phyloP scores from a whole-genome alignment of 116 monocot genomes.

The Thalassia testudinum region DNA sequence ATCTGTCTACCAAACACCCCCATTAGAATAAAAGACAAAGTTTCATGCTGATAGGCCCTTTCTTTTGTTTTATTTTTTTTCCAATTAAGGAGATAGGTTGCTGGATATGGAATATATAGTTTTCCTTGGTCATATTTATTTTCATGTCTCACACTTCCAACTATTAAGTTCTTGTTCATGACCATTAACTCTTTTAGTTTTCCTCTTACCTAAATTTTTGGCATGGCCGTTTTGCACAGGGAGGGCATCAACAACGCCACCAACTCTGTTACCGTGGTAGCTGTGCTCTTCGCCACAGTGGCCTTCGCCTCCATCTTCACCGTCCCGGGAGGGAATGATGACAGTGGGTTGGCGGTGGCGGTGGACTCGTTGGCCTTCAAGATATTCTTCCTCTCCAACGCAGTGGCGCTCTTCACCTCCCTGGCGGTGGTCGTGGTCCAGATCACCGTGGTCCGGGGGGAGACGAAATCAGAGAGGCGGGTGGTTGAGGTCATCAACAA shows the following conservation, averaged over 20 bases:
- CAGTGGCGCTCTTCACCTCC: conserved; percentile 67
- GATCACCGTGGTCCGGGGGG: conserved; percentile 77
- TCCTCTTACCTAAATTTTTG: too few species aligned
- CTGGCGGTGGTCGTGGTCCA: conserved; percentile 90
- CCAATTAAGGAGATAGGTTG: too few species aligned
- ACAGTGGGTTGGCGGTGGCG: conserved; percentile 37
- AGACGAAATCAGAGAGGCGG: conserved; percentile 65
- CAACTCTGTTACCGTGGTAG: conserved; percentile 63
- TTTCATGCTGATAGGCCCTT: too few species aligned
- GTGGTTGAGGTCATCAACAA: conserved; percentile 88
- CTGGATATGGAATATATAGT: too few species aligned
- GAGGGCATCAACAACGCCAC: conserved; percentile 82
- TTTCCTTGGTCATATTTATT: too few species aligned
- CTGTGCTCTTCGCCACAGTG: conserved; percentile 66
- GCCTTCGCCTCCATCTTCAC: conserved; percentile 83
- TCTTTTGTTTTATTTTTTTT: too few species aligned
- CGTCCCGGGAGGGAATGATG: conserved; percentile 47
- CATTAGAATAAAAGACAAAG: too few species aligned
- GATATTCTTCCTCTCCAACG: conserved; percentile 83
- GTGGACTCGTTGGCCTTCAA: conserved; percentile 35
- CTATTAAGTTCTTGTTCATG: too few species aligned
- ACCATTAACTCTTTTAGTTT: too few species aligned
- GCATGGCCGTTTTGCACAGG: too few species aligned
- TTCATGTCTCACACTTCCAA: too few species aligned
- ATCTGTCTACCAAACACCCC: too few species aligned